A percentile compares a stretch with the other conserved stretches of the same genome.
Evolutionary conservation across 1,284 basidiomycete genomes (phyloP).

Genomic region (Melanopsichium pennsylvanicum): DNA sequence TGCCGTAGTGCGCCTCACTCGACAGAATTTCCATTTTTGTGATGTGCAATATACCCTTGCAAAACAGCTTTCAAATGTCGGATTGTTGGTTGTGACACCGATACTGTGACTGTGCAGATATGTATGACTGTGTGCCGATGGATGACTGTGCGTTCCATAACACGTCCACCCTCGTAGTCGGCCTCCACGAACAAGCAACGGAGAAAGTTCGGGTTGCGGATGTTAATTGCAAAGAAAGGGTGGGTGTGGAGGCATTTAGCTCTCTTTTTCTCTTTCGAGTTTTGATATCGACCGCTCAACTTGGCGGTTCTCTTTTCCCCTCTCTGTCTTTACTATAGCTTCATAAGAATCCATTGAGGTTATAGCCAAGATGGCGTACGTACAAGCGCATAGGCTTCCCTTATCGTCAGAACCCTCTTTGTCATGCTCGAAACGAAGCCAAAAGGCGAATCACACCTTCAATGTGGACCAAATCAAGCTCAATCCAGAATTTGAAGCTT

Average conservation of each 20-base stretch:
- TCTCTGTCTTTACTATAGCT: too few species aligned
- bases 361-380: conserved; percentile 31
- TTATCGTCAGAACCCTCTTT: conserved; percentile 2
- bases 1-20: not conserved
- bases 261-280: conserved; percentile 2
- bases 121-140: too few species aligned
- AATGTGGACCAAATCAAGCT: conserved; percentile 22
- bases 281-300: not conserved
- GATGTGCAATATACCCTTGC: conserved; percentile 38
- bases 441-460: conserved; percentile 3
- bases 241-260: conserved; percentile 11
- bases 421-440: not conserved
- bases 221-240: conserved; percentile 2
- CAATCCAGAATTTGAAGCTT: conserved; percentile 40
- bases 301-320: conserved; percentile 2
- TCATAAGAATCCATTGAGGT: too few species aligned
- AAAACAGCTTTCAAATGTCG: too few species aligned
- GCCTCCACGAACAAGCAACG: too few species aligned
- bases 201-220: not conserved
- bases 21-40: conserved; percentile 1
- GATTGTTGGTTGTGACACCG: too few species aligned
- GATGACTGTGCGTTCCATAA: not conserved
- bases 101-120: not conserved
- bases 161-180: not conserved
- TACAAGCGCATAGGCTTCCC: conserved; percentile 21